Conservation (phyloP, 768 basidiomycete species). For the Plicaturopsis crispa region DNA sequence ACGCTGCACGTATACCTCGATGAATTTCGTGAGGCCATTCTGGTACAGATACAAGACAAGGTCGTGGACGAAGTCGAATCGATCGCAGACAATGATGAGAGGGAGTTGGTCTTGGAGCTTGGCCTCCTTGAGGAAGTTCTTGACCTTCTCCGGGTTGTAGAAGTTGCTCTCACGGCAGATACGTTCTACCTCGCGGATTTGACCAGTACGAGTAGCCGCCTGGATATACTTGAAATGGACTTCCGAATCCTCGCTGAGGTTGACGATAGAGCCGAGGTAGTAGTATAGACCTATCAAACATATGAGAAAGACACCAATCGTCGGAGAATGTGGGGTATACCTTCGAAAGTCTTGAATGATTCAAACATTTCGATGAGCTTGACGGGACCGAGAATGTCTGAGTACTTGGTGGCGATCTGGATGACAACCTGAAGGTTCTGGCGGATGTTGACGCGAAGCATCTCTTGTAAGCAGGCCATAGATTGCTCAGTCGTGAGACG, state of each 20-base stretch:
- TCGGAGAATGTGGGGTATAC: slow-evolving; percentile 25
- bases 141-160: slow-evolving; percentile 99
- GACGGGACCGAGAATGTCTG: slow-evolving; percentile 93
- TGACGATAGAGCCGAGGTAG: slow-evolving; percentile 96
- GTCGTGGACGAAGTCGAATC: slow-evolving; percentile 99
- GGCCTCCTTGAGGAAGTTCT: slow-evolving; percentile 99
- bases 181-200: slow-evolving; percentile 97
- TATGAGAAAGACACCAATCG: background rate
- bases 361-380: slow-evolving; percentile 99
- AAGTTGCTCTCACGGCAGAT: slow-evolving; percentile 95
- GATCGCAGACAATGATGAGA: slow-evolving; percentile 99
- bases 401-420: slow-evolving; percentile 98
- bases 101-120: slow-evolving; percentile 95
- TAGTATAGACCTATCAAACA: slow-evolving; percentile 75
- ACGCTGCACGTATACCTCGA: slow-evolving; percentile 99
- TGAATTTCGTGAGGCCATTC: slow-evolving; percentile 92
- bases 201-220: slow-evolving; percentile 95
- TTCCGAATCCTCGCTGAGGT: slow-evolving; percentile 91
- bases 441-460: slow-evolving; percentile 94
- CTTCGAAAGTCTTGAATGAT: slow-evolving; percentile 95
- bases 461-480: slow-evolving; percentile 92
- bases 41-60: slow-evolving; percentile 98
- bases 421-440: slow-evolving; percentile 96
- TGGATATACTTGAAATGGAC: slow-evolving; percentile 99
- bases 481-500: slow-evolving; percentile 96